A percentile compares a stretch with the other conserved stretches of the same genome.
phyloP scores from a whole-genome alignment of 1,284 basidiomycete genomes.

The Tilletia indica region DNA sequence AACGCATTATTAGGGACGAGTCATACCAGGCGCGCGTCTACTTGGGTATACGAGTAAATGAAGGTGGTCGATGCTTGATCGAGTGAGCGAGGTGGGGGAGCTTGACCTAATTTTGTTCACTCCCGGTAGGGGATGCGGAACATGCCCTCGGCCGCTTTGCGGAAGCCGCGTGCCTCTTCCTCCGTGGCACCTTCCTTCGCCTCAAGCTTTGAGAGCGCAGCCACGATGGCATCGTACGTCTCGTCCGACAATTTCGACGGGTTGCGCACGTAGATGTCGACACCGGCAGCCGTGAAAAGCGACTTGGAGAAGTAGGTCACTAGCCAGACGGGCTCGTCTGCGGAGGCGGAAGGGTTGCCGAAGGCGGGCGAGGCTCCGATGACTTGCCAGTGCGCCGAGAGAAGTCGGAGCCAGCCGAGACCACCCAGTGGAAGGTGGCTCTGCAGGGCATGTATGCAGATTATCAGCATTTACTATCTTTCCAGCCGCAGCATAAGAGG shows the following conservation, averaged over 20 bases:
- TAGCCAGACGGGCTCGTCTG: slow-evolving; percentile 58
- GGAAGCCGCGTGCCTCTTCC: slow-evolving; percentile 16
- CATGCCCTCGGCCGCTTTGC: slow-evolving; percentile 11
- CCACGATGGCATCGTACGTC: slow-evolving; percentile 41
- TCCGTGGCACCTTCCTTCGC: slow-evolving; percentile 27
- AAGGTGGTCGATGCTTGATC: not conserved
- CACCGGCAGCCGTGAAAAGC: slow-evolving; percentile 62
- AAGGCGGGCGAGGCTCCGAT: slow-evolving; percentile 56
- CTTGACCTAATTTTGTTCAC: not conserved
- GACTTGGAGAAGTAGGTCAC: slow-evolving; percentile 63
- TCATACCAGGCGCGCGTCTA: too few relatives aligned
- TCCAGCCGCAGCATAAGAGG: not conserved
- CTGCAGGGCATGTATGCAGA: slow-evolving; percentile 39
- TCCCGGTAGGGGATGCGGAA: slow-evolving; percentile 13
- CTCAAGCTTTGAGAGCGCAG: slow-evolving; percentile 26
- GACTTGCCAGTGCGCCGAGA: slow-evolving; percentile 62
- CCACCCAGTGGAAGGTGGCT: slow-evolving; percentile 62
- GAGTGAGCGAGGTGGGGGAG: not conserved
- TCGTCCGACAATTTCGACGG: slow-evolving; percentile 30
- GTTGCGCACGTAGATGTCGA: slow-evolving; percentile 60
- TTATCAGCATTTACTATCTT: not conserved
- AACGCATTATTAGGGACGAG: too few relatives aligned
- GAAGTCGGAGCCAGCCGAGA: slow-evolving; percentile 59
- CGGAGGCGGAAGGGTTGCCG: not conserved
- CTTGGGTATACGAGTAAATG: not conserved